phyloP scores from a whole-genome alignment of 1,284 basidiomycete genomes.

The Ustilago tritici region DNA sequence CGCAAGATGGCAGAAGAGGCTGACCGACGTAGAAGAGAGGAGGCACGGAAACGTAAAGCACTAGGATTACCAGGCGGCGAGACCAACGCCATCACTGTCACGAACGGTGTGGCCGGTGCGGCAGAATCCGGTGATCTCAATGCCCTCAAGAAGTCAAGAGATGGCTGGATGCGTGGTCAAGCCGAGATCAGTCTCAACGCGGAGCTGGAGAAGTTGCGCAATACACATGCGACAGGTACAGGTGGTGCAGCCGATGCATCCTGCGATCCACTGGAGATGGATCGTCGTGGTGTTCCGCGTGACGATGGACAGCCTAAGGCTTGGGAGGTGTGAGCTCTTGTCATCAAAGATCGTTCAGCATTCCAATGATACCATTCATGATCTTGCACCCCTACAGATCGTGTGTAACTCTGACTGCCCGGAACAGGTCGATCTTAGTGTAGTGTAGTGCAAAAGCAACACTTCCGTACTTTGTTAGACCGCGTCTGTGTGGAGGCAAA shows the following conservation, averaged over 20 bases:
- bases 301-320: conserved; percentile 67
- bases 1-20: conserved; percentile 65
- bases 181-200: conserved; percentile 35
- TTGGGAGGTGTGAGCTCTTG: conserved; percentile 65
- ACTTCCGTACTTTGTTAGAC: conserved; percentile 5
- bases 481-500: not conserved
- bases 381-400: not conserved
- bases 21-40: conserved; percentile 55
- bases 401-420: not conserved
- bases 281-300: conserved; percentile 59
- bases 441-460: not conserved
- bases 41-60: conserved; percentile 46
- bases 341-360: not conserved
- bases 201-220: conserved; percentile 27
- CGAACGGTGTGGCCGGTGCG: conserved; percentile 29
- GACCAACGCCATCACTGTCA: conserved; percentile 17
- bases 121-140: conserved; percentile 42
- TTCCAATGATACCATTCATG: not conserved
- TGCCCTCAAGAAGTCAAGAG: conserved; percentile 34
- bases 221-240: conserved; percentile 18
- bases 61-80: conserved; percentile 40
- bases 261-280: conserved; percentile 53
- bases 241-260: conserved; percentile 25
- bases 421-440: not conserved
- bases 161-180: conserved; percentile 48